These are phyloP conservation scores for Claviceps sp. DNA, from an alignment of 2,329 filamentous ascomycete species.

Conservation along the genomic window DNA sequence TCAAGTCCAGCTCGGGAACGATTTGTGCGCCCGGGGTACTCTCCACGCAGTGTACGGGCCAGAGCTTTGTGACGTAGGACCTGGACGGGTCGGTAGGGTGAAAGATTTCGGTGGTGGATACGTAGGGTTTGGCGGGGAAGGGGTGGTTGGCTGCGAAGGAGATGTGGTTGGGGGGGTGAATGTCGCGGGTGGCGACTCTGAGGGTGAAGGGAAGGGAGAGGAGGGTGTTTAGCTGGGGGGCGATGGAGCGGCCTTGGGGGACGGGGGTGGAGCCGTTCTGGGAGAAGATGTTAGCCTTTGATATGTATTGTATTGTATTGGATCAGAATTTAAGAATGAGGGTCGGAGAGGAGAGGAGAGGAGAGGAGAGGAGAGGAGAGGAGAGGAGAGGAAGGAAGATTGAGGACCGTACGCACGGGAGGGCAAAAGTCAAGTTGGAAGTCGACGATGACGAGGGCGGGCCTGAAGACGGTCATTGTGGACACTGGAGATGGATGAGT, in stretches of 20 bases:
- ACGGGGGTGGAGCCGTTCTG: slow-evolving; percentile 80
- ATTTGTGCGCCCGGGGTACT: slow-evolving; percentile 58
- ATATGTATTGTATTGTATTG: too few relatives aligned
- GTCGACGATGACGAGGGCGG: slow-evolving; percentile 62
- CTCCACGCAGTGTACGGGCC: slow-evolving; percentile 85
- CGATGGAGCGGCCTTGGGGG: slow-evolving; percentile 55
- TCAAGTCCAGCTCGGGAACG: slow-evolving; percentile 53
- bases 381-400: background rate
- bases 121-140: slow-evolving; percentile 50
- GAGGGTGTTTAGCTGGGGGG: slow-evolving; percentile 59
- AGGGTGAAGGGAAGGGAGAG: slow-evolving; percentile 57
- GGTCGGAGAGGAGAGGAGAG: background rate
- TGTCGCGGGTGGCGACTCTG: slow-evolving; percentile 84
- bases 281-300: background rate
- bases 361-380: too few relatives aligned
- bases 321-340: background rate
- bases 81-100: slow-evolving; percentile 54
- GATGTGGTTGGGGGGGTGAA: slow-evolving; percentile 69
- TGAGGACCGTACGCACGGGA: slow-evolving; percentile 40
- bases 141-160: slow-evolving; percentile 78
- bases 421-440: slow-evolving; percentile 93
- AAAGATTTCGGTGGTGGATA: slow-evolving; percentile 46
- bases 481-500: background rate
- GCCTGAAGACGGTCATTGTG: slow-evolving; percentile 22
- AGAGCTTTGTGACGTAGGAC: slow-evolving; percentile 56